Evolutionary conservation across 768 basidiomycete species (phyloP).

Genomic region (Suillus hirtellus): DNA sequence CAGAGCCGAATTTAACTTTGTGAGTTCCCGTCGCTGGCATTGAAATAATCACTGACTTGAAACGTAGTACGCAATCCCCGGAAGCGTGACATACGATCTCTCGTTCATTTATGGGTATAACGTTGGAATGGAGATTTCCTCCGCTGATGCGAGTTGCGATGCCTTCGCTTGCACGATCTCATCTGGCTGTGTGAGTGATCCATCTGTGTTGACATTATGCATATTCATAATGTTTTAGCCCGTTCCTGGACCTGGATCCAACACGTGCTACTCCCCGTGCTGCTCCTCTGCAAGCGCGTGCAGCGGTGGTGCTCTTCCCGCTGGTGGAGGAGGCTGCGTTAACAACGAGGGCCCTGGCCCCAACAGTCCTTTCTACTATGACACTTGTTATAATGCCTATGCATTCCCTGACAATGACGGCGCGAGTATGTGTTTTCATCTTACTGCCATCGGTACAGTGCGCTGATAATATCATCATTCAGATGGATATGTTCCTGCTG

Average conservation of each 20-base stretch:
- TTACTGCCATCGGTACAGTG: background rate
- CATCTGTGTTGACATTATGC: background rate
- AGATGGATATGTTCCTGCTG: conserved; percentile 31
- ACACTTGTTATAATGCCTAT: conserved; percentile 31
- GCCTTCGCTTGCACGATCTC: conserved; percentile 32
- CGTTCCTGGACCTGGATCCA: conserved; percentile 25
- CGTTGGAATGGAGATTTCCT: conserved; percentile 36
- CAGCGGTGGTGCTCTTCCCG: conserved; percentile 29
- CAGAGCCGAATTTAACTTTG: conserved; percentile 35
- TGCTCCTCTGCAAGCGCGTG: conserved; percentile 31
- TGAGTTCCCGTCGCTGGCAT: conserved; percentile 10
- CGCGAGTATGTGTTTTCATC: conserved; percentile 18
- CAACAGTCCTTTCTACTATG: conserved; percentile 31
- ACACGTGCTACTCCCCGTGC: conserved; percentile 31
- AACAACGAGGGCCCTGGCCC: conserved; percentile 32
- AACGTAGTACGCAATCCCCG: conserved; percentile 24
- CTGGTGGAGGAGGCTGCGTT: conserved; percentile 28
- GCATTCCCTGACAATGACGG: conserved; percentile 37
- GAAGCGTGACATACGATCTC: conserved; percentile 33
- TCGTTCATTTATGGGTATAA: conserved; percentile 37
- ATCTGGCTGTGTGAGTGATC: conserved; percentile 31
- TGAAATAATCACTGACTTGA: background rate
- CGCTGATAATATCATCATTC: background rate
- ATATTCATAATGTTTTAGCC: conserved; percentile 22
- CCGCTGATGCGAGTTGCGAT: conserved; percentile 26